These are phyloP conservation scores for Porphyrellus cyaneotinctus DNA, from an alignment of 768 basidiomycete species.

Conservation along the genomic window DNA sequence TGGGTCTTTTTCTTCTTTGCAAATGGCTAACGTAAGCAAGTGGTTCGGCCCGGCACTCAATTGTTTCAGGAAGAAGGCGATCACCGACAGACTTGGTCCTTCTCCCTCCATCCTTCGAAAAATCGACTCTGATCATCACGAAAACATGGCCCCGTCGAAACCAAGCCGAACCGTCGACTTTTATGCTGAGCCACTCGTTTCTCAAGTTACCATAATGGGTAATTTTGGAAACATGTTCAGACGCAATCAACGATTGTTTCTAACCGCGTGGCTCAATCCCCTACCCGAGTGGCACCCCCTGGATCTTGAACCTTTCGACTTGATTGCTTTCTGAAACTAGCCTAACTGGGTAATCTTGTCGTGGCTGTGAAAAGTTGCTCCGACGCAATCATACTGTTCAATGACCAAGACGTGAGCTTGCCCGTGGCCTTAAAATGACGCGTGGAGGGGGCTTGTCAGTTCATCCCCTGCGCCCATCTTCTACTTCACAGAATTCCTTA, in stretches of 20 bases:
- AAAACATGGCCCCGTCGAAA: too few species aligned
- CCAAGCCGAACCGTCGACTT: neutral
- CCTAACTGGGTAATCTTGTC: slow-evolving; percentile 17
- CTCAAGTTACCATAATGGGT: neutral
- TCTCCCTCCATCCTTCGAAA: too few species aligned
- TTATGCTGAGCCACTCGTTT: slow-evolving; percentile 10
- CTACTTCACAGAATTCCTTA: neutral
- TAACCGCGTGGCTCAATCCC: slow-evolving; percentile 25
- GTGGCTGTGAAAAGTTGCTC: slow-evolving; percentile 21
- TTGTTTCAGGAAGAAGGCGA: too few species aligned
- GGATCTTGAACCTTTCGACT: slow-evolving; percentile 9
- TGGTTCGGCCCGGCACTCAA: too few species aligned
- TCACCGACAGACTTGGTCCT: too few species aligned
- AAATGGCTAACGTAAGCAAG: too few species aligned
- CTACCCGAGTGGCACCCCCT: slow-evolving; percentile 15
- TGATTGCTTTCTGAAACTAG: slow-evolving; percentile 18
- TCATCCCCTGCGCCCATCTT: neutral
- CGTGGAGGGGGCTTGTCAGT: neutral
- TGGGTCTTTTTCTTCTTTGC: too few species aligned
- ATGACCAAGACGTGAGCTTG: slow-evolving; percentile 12
- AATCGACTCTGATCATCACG: too few species aligned
- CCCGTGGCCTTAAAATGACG: slow-evolving; percentile 16
- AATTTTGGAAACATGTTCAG: slow-evolving; percentile 12
- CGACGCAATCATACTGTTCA: slow-evolving; percentile 24
- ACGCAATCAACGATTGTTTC: slow-evolving; percentile 20